Conservation (phyloP, 805 yeast species). For the Tetrapisispora phaffii region DNA sequence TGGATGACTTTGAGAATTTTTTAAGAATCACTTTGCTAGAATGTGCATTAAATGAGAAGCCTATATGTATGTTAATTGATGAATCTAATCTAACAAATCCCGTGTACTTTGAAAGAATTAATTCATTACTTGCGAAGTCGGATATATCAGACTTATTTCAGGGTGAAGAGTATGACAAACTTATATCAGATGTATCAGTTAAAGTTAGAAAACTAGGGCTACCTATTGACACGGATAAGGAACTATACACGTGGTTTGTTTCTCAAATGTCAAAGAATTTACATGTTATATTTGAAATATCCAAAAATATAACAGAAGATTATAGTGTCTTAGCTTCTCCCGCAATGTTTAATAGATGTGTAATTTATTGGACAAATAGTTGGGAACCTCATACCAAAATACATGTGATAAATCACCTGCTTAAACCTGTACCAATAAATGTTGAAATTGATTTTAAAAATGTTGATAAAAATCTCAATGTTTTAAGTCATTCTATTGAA, state of each 20-base stretch:
- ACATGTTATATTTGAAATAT: conserved; percentile 74
- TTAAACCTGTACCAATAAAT: conserved; percentile 45
- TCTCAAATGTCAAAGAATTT: conserved; percentile 56
- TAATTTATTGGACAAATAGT: conserved; percentile 77
- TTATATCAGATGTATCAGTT: conserved; percentile 48
- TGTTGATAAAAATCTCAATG: conserved; percentile 10
- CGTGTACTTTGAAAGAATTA: conserved; percentile 82
- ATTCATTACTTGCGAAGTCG: conserved; percentile 84
- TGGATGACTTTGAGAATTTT: conserved; percentile 58
- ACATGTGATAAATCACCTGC: conserved; percentile 39
- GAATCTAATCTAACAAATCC: conserved; percentile 71
- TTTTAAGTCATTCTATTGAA: not conserved
- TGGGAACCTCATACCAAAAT: conserved; percentile 50
- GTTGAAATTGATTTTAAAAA: conserved; percentile 12
- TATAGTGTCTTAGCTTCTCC: conserved; percentile 64
- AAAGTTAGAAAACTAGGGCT: conserved; percentile 52
- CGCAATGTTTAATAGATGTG: conserved; percentile 84
- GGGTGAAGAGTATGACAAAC: conserved; percentile 50
- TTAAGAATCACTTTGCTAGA: conserved; percentile 44
- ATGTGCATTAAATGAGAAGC: conserved; percentile 48
- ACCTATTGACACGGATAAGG: conserved; percentile 56
- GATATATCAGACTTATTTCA: conserved; percentile 85
- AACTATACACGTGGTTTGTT: conserved; percentile 66
- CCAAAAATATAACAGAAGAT: conserved; percentile 35
- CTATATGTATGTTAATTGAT: conserved; percentile 63